Percentiles rank a stretch among this genome's conserved stretches.
These are phyloP conservation scores for Pilatotrama ljubarskyi DNA, from an alignment of 768 basidiomycete species.

Conservation along the genomic window DNA sequence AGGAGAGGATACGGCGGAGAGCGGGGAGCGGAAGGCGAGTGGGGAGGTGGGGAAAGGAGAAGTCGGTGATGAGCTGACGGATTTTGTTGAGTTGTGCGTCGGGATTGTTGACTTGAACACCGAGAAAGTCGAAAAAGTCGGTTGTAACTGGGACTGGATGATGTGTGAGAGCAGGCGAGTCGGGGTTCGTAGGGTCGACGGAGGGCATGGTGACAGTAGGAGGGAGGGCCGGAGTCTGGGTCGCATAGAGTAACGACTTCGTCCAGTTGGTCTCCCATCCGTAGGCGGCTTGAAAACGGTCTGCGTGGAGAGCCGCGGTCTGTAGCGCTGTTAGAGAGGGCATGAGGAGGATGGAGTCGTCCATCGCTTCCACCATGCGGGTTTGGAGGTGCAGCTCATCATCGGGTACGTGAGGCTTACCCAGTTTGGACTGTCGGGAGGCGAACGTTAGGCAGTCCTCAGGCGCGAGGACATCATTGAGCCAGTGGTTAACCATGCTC, in stretches of 20 bases:
- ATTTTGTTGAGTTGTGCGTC: neutral
- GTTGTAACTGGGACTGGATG: too few relatives aligned
- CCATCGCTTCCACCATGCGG: too few relatives aligned
- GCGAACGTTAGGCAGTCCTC: neutral
- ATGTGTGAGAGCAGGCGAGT: neutral
- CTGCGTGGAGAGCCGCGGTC: neutral
- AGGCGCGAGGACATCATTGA: slow-evolving; percentile 14
- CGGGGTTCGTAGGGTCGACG: neutral
- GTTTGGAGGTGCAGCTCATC: too few relatives aligned
- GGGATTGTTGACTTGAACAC: neutral
- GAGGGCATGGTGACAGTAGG: neutral
- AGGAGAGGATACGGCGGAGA: neutral
- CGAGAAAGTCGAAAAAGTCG: too few relatives aligned
- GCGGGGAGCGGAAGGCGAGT: neutral
- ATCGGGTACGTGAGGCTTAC: too few relatives aligned
- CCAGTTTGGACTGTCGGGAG: too few relatives aligned
- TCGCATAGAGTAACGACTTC: neutral
- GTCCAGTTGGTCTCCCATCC: neutral
- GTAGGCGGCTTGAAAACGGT: neutral
- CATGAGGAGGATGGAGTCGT: too few relatives aligned
- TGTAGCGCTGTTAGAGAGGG: neutral
- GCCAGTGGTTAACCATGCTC: slow-evolving; percentile 25
- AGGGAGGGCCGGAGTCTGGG: neutral
- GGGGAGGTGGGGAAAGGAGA: neutral
- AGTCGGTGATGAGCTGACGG: neutral